Evolutionary conservation across 1,139 yeast species (phyloP).

Genomic region (Candida sanyaensis): DNA sequence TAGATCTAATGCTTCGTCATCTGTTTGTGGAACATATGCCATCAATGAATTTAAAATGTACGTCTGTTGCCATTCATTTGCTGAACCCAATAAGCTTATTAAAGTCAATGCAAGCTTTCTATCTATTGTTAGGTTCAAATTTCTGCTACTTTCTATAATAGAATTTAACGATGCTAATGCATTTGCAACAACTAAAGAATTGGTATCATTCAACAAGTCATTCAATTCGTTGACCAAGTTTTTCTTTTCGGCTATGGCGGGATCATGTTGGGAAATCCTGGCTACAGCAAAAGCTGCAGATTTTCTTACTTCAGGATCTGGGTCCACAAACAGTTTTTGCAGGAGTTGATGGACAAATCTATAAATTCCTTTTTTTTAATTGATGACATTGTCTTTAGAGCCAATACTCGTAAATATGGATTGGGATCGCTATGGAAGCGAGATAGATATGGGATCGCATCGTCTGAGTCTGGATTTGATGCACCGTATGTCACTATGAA

Average conservation of each 20-base stretch:
- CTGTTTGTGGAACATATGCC: constrained; percentile 69
- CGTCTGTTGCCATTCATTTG: constrained; percentile 83
- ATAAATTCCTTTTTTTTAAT: constrained; percentile 57
- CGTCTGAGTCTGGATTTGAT: constrained; percentile 53
- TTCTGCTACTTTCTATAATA: constrained; percentile 58
- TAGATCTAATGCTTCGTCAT: constrained; percentile 64
- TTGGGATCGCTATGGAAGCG: constrained; percentile 48
- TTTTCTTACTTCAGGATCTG: constrained; percentile 64
- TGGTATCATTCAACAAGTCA: constrained; percentile 55
- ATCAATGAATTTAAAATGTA: constrained; percentile 69
- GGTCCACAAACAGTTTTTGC: constrained; percentile 45
- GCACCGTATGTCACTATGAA: constrained; percentile 64
- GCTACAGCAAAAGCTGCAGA: constrained; percentile 74
- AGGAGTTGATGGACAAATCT: constrained; percentile 28
- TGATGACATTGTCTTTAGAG: constrained; percentile 65
- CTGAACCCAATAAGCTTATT: constrained; percentile 47
- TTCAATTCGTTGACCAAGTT: constrained; percentile 58
- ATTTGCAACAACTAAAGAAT: constrained; percentile 67
- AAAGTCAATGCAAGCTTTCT: constrained; percentile 56
- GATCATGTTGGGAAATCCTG: constrained; percentile 61
- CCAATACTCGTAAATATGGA: constrained; percentile 45
- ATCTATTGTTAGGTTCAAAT: constrained; percentile 56
- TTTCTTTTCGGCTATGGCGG: constrained; percentile 44
- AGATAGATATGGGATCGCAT: constrained; percentile 57
- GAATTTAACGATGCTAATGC: constrained; percentile 70